Base-by-base conservation (phyloP, 768 basidiomycete genomes). In the Tephrocybe sp. region DNA sequence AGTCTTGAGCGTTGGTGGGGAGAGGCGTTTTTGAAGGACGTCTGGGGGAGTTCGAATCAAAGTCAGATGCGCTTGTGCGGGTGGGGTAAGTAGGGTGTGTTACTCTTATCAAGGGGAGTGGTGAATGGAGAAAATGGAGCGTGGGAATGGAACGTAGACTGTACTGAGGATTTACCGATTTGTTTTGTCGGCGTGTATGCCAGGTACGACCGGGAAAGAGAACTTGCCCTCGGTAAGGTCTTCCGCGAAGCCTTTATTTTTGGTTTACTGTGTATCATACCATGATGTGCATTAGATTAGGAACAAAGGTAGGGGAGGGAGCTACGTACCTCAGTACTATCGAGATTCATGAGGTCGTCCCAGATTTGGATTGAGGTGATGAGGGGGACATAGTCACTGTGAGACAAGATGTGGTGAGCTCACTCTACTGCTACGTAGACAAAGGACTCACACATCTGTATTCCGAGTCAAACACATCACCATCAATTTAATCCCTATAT, bases 181-280 rank as follows among this genome's bases (percentile, higher is more conserved):
- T 0, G 84, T 77, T 10, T 72, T 75, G 62, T 93, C 83, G 6
- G 89, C 80, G 26, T 88, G 84, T 41, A 98, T 85, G 16, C 89
- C 85, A 65, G 98, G 96, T 0, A 98, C 85, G 30, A 98, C 77
- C 0, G 94, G 95, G 70, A 98, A 98, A 3, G 92, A 95, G 73
- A 98, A 98, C 67, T 98, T 98, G 6, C 96, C 96, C 70, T 98
- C 96, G 0, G 91, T 87, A 12, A 98, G 74, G 64, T 98, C 96
- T 68, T 98, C 95, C 0, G 89, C 90, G 65, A 91, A 96, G 2
- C 89, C 89, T 64, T 91, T 91, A 64, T 87, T 89, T 38, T 80
- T 79, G 2, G 84, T 73, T 62, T 98, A 98, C 92, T 96, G 44
- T 2, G 33, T 5, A 12, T 4, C n/a, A 14, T 45, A n/a, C 20